Evolutionary conservation across 345 rosid genomes (phyloP), one percentile per base, ranked within the genome.

Genomic region (Durio zibethinus): DNA sequence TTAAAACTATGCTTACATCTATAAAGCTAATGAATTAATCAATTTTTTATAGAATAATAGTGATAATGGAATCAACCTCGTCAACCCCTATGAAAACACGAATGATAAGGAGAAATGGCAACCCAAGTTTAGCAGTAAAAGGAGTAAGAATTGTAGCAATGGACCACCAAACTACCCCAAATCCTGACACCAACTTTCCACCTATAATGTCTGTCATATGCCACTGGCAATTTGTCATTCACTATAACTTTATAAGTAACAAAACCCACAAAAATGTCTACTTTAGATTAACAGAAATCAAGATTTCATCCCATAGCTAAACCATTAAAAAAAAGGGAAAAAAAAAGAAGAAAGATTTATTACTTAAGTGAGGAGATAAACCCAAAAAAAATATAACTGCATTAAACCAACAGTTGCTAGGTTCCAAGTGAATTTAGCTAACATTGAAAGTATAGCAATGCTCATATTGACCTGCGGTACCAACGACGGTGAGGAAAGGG

Each of bases 401-500:
- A 95, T 90, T 78, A 95, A 52, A 79, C 99, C 99, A 76, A 95
- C 96, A 0, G 98, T 95, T 29, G 96, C 76, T 0, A 93, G 93
- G 78, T 83, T 95, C 98, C 98, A 95, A 77, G 90, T 87, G 79
- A 6, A 89, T 84, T 95, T 96, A 2, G 95, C 93, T n/a, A 96
- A 90, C 97, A 93, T 93, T 16, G 98, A 98, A 82, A 94, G 98
- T 87, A 94, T 93, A 0, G 95, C 98, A 63, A 94, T 93, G 81
- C 97, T 95, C 98, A 95, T 95, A 56, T 95, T 95, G 77, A 95
- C 98, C 99, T 93, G 91, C 81, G n/a, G n/a, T n/a, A n/a, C n/a
- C n/a, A n/a, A n/a, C n/a, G n/a, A n/a, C n/a, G n/a, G n/a, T n/a
- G n/a, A n/a, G n/a, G n/a, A n/a, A n/a, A n/a, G n/a, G n/a, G n/a